Evolutionary conservation across 2,329 filamentous ascomycete species (phyloP).

Genomic region (Exophiala oligosperma): DNA sequence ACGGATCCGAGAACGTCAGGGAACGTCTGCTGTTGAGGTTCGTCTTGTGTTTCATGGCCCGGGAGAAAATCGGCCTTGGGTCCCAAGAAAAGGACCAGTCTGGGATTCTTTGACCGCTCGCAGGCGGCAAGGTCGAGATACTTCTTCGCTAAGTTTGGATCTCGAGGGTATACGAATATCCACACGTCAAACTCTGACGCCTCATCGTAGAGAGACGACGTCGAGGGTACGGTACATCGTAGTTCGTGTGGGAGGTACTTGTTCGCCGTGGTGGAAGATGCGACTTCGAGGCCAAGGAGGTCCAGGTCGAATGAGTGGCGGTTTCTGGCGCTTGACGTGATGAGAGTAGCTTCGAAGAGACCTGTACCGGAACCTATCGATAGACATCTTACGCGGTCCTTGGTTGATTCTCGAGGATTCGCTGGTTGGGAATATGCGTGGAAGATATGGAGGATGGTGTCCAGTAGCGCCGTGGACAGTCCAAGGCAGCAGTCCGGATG

Average conservation of each 20-base stretch:
- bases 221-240: constrained; percentile 46
- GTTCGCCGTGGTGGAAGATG: constrained; percentile 40
- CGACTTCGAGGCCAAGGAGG: constrained; percentile 52
- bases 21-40: neutral
- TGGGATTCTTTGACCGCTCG: neutral
- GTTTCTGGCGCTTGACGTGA: constrained; percentile 29
- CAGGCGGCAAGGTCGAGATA: constrained; percentile 40
- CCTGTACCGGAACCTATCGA: constrained; percentile 55
- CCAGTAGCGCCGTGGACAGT: neutral
- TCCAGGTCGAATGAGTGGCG: constrained; percentile 27
- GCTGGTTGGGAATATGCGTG: neutral
- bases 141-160: constrained; percentile 44
- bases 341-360: constrained; percentile 49
- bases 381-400: constrained; percentile 25
- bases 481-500: constrained; percentile 6
- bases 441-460: neutral
- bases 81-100: neutral
- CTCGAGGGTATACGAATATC: constrained; percentile 57
- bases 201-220: constrained; percentile 44
- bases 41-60: neutral
- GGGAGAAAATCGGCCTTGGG: constrained; percentile 3
- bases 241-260: constrained; percentile 44
- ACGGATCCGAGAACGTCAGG: neutral
- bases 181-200: constrained; percentile 46
- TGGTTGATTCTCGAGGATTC: neutral